Base-by-base conservation (phyloP, 768 basidiomycete genomes). In the Multifurca ochricompacta region DNA sequence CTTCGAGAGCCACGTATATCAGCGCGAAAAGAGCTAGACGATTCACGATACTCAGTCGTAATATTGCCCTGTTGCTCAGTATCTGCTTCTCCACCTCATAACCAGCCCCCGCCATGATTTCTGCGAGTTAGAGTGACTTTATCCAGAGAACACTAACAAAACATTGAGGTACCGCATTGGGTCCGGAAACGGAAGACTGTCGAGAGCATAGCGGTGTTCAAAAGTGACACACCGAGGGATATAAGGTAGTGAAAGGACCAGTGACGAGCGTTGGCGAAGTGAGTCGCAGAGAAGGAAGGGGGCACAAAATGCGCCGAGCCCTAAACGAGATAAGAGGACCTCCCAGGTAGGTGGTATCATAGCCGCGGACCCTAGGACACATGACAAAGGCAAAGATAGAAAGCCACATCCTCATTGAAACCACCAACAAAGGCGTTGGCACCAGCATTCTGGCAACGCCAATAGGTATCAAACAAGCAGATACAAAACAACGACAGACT, bases 191-290 rank as follows among this genome's bases (percentile, higher is more conserved):
- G 62, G 64, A 71, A 69, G 1, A 68, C 67, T 0, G n/a, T 8
- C 13, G 49, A 53, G 7, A 67, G 49, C 3, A 60, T 2, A 14
- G 51, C 40, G 11, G 51, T 49, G 48, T 65, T 66, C 28, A 51
- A 35, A 6, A 65, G 23, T 13, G 62, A 58, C 23, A 68, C 51
- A 1, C 60, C 65, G n/a, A 64, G 51, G 6, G 70, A 71, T 32
- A 71, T 68, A 11, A 76, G 59, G 59, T 72, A 80, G 59, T 78
- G 73, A 53, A 69, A 71, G 16, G 68, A 70, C 76, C 75, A 77
- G 41, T 69, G 69, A 6, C 27, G 36, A 30, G 60, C 11, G 16
- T 63, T 60, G 10, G 70, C 67, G 52, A 77, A 76, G 51, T 71
- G 69, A 1, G 73, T 76, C 0, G 74, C 66, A 14, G 74, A 67